phyloP scores from a whole-genome alignment of 73 alveolate species.

The Breviolum minutum region DNA sequence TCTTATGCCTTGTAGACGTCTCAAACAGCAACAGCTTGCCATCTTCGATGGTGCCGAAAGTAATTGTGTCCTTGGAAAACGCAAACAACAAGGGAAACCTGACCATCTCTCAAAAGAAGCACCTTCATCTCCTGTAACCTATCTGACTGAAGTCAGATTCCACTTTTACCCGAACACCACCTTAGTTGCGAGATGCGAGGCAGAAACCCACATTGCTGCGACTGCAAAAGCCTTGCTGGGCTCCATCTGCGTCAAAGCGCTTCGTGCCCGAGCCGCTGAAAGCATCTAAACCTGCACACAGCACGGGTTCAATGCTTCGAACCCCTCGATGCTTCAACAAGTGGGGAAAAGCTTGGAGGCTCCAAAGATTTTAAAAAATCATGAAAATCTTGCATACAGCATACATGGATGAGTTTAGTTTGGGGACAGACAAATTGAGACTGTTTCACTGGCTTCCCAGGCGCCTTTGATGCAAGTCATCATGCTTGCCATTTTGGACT shows the following conservation, averaged over 20 bases:
- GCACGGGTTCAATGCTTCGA: background rate
- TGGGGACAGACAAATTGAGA: too few relatives aligned
- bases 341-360: background rate
- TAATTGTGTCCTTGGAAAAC: slow-evolving; percentile 44
- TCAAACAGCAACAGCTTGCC: slow-evolving; percentile 81
- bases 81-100: too few relatives aligned
- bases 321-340: background rate
- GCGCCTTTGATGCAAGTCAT: slow-evolving; percentile 87
- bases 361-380: background rate
- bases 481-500: slow-evolving; percentile 92
- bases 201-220: slow-evolving; percentile 56
- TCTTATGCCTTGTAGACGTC: slow-evolving; percentile 56
- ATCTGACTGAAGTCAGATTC: too few relatives aligned
- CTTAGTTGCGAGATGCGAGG: slow-evolving; percentile 24
- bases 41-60: slow-evolving; percentile 86
- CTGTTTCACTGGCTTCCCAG: background rate
- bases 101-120: too few relatives aligned
- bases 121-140: too few relatives aligned
- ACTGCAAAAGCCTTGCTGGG: slow-evolving; percentile 92
- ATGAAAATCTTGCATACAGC: background rate
- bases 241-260: slow-evolving; percentile 59
- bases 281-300: slow-evolving; percentile 55
- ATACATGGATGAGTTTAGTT: too few relatives aligned
- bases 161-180: background rate
- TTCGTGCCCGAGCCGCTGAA: slow-evolving; percentile 69